Evolutionary conservation across 1,139 yeast genomes (phyloP).

Genomic region (Trichomonascaceae sp.): DNA sequence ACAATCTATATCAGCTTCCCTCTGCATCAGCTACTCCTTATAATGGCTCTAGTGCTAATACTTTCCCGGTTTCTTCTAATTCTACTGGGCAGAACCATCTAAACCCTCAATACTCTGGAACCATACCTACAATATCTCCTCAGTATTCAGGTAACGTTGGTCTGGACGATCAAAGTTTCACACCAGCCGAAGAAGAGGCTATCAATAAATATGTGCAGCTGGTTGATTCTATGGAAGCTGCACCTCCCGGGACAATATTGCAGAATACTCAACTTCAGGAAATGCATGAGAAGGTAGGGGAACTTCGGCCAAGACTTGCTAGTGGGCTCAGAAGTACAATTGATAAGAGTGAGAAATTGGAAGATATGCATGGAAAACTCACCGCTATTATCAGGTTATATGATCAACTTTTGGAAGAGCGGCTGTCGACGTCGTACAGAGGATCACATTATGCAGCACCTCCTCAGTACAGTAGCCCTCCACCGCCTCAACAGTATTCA

Average conservation of each 20-base stretch:
- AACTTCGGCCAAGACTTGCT: conserved; percentile 70
- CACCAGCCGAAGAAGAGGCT: conserved; percentile 59
- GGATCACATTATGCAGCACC: conserved; percentile 11
- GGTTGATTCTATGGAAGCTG: conserved; percentile 49
- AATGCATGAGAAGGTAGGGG: conserved; percentile 57
- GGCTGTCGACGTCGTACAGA: conserved; percentile 48
- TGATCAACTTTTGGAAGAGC: conserved; percentile 68
- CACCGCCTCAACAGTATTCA: conserved; percentile 1
- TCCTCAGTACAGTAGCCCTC: not conserved
- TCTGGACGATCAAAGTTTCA: conserved; percentile 34
- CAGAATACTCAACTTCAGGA: conserved; percentile 59
- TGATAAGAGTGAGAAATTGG: conserved; percentile 60
- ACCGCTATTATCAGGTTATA: conserved; percentile 73
- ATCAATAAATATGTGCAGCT: conserved; percentile 64
- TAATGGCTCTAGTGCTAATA: conserved; percentile 9
- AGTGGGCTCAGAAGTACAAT: conserved; percentile 57
- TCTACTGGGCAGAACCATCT: conserved; percentile 1
- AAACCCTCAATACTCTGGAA: not conserved
- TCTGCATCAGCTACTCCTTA: conserved; percentile 5
- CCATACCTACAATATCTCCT: not conserved
- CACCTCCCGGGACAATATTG: conserved; percentile 48
- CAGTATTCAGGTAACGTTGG: not conserved
- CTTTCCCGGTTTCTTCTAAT: not conserved
- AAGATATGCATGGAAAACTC: conserved; percentile 77
- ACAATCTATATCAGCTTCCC: conserved; percentile 3